Percentiles rank a stretch among this genome's conserved stretches.
phyloP scores from a whole-genome alignment of 73 alveolate genomes.

The Paramecium biaurelia region DNA sequence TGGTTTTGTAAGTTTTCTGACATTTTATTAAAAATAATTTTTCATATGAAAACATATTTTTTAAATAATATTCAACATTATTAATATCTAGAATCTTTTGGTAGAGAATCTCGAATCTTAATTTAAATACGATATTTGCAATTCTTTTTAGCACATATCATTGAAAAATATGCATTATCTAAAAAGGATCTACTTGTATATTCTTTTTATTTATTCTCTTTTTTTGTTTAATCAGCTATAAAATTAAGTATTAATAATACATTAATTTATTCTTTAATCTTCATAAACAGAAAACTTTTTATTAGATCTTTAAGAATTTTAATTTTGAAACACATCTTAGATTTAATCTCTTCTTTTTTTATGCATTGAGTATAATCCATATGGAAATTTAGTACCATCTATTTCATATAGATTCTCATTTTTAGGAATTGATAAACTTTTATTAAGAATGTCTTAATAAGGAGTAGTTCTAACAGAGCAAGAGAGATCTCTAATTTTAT shows the following conservation, averaged over 20 bases:
- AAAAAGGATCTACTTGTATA: neutral
- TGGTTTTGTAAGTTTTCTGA: neutral
- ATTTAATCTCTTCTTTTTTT: neutral
- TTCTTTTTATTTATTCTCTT: neutral
- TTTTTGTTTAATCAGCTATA: neutral
- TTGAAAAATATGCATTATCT: slow-evolving; percentile 27
- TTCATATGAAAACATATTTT: neutral
- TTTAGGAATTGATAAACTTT: neutral
- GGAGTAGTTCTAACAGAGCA: neutral
- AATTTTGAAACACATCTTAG: neutral
- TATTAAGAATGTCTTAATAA: neutral
- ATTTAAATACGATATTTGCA: neutral
- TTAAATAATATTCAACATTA: neutral
- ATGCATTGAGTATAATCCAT: neutral
- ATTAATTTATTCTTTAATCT: neutral
- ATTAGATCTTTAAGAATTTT: neutral
- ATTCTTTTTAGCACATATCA: neutral
- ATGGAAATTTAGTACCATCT: neutral
- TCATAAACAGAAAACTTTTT: neutral
- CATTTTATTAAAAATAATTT: neutral
- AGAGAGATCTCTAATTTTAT: neutral
- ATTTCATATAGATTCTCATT: neutral
- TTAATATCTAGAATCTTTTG: neutral
- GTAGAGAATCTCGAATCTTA: neutral
- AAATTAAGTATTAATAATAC: neutral